Conservation (phyloP, 2,329 filamentous ascomycete species). For the Talaromyces marneffei region DNA sequence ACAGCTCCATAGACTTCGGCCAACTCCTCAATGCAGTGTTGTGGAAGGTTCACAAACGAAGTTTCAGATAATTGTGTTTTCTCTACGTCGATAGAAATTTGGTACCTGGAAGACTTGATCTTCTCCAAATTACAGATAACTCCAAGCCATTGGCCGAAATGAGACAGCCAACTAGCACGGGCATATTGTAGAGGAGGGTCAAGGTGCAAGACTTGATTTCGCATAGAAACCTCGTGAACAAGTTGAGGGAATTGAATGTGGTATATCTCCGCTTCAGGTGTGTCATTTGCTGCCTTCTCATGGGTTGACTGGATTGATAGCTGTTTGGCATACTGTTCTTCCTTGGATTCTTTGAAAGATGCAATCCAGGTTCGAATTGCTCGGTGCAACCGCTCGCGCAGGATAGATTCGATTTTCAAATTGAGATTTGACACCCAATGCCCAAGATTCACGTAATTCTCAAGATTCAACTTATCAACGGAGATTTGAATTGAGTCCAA, state of each 20-base stretch:
- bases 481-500: slow-evolving; percentile 82
- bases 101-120: slow-evolving; percentile 91
- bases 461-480: slow-evolving; percentile 92
- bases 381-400: slow-evolving; percentile 74
- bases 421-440: slow-evolving; percentile 90
- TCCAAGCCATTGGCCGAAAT: slow-evolving; percentile 89
- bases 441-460: slow-evolving; percentile 88
- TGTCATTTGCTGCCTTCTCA: slow-evolving; percentile 19
- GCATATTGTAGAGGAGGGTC: slow-evolving; percentile 90
- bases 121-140: slow-evolving; percentile 87
- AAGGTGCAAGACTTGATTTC: slow-evolving; percentile 93
- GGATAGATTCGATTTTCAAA: slow-evolving; percentile 69
- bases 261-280: slow-evolving; percentile 28
- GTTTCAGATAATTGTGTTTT: slow-evolving; percentile 43
- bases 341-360: slow-evolving; percentile 63
- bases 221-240: slow-evolving; percentile 92
- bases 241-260: slow-evolving; percentile 47
- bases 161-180: slow-evolving; percentile 85
- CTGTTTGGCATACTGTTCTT: slow-evolving; percentile 25
- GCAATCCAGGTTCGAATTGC: slow-evolving; percentile 84
- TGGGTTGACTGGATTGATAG: slow-evolving; percentile 17
- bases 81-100: slow-evolving; percentile 64
- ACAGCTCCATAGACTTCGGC: slow-evolving; percentile 75
- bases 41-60: slow-evolving; percentile 74
- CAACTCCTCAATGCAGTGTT: slow-evolving; percentile 73